Conservation (phyloP, 2,329 filamentous ascomycete genomes). For the Microsporum audouinii region DNA sequence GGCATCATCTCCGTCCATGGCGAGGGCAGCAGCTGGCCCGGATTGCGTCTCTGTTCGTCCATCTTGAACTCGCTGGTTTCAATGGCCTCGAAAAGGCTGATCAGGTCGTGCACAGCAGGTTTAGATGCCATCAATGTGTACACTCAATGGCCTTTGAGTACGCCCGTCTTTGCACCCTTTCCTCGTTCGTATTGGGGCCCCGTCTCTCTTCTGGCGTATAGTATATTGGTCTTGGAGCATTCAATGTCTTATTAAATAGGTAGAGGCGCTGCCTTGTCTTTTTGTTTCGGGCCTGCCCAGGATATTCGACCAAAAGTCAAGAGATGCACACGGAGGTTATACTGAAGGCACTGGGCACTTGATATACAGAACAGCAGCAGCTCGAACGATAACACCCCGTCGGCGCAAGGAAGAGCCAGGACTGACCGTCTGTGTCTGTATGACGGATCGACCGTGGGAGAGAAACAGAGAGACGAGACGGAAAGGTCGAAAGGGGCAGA, state of each 20-base stretch:
- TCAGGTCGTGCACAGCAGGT: constrained; percentile 15
- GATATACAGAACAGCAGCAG: neutral
- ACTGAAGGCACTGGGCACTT: neutral
- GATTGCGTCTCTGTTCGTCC: constrained; percentile 5
- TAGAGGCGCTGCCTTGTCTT: neutral
- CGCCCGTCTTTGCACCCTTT: neutral
- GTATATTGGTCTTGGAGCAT: neutral
- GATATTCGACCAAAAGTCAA: neutral
- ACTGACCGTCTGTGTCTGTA: neutral
- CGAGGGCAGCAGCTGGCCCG: constrained; percentile 14
- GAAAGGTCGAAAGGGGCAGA: neutral
- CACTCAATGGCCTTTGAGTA: neutral
- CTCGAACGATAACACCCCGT: neutral
- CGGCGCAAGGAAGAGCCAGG: neutral
- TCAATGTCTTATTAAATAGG: neutral
- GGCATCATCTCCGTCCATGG: constrained; percentile 22
- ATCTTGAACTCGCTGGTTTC: constrained; percentile 11
- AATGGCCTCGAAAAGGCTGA: constrained; percentile 17
- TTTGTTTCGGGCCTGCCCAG: neutral
- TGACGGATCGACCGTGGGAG: neutral
- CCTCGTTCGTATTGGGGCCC: too few relatives aligned
- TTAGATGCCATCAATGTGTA: constrained; percentile 7
- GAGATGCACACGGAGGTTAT: constrained; percentile 2
- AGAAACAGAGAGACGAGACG: neutral
- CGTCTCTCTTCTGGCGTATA: neutral